Percentiles rank a stretch among this genome's conserved stretches.
Evolutionary conservation across 495 filamentous ascomycete genomes (phyloP).

Genomic region (Aspergillus carlsbadensis): DNA sequence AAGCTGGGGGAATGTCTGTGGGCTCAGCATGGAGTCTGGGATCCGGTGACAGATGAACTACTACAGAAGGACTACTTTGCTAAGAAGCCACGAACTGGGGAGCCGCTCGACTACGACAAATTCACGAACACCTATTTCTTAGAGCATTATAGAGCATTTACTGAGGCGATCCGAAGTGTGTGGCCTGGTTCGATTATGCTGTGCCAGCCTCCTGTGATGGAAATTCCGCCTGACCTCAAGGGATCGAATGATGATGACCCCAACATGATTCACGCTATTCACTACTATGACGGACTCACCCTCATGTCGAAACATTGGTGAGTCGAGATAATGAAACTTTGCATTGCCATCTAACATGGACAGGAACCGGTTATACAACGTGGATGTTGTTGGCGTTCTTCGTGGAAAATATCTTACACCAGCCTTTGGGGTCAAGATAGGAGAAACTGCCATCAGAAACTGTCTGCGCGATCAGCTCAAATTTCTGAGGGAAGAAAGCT

Average conservation of each 20-base stretch:
- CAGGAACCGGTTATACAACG: slow-evolving; percentile 90
- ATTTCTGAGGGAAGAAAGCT: slow-evolving; percentile 83
- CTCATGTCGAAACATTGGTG: slow-evolving; percentile 97
- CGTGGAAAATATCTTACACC: slow-evolving; percentile 85
- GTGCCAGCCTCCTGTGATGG: slow-evolving; percentile 87
- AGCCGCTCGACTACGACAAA: slow-evolving; percentile 71
- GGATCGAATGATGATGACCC: slow-evolving; percentile 85
- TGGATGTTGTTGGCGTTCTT: slow-evolving; percentile 90
- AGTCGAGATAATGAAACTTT: slow-evolving; percentile 3
- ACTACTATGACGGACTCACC: slow-evolving; percentile 96
- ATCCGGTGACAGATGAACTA: slow-evolving; percentile 72
- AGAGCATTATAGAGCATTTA: slow-evolving; percentile 75
- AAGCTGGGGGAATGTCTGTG: slow-evolving; percentile 90
- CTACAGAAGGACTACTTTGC: slow-evolving; percentile 86
- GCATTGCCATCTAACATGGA: slow-evolving; percentile 8
- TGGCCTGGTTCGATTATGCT: slow-evolving; percentile 84
- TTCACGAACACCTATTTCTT: slow-evolving; percentile 92
- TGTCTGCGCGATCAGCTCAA: slow-evolving; percentile 90
- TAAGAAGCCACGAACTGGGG: slow-evolving; percentile 67
- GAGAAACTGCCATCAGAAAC: slow-evolving; percentile 93
- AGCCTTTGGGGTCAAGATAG: slow-evolving; percentile 86
- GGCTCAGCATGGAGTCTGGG: slow-evolving; percentile 97
- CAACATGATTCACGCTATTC: slow-evolving; percentile 86
- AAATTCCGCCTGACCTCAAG: slow-evolving; percentile 86
- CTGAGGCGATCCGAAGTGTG: slow-evolving; percentile 66